Conservation (phyloP, 768 basidiomycete genomes). For the Strobilomyces echinocephalus region DNA sequence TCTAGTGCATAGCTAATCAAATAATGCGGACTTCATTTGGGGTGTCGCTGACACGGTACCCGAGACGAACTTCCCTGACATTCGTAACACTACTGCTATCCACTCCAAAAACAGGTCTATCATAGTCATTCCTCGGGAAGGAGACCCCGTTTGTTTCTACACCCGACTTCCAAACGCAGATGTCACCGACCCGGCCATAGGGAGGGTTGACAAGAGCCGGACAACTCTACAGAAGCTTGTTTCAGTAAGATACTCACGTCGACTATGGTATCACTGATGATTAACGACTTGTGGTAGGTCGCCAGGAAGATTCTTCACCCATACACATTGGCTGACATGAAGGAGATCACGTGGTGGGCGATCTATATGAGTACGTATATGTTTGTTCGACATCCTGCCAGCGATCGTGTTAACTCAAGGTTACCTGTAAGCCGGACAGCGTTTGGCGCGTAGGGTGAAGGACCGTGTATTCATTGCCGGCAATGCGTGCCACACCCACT, state of each 20-base stretch:
- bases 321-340: slow-evolving; percentile 44
- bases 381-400: neutral
- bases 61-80: slow-evolving; percentile 74
- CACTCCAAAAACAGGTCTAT: slow-evolving; percentile 65
- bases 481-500: slow-evolving; percentile 70
- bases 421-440: slow-evolving; percentile 57
- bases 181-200: slow-evolving; percentile 39
- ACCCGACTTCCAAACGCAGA: slow-evolving; percentile 56
- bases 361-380: slow-evolving; percentile 62
- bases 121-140: slow-evolving; percentile 72
- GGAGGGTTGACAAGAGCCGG: slow-evolving; percentile 51
- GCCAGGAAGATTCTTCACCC: slow-evolving; percentile 55
- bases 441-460: slow-evolving; percentile 55
- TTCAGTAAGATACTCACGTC: slow-evolving; percentile 34
- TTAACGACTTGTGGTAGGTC: slow-evolving; percentile 34
- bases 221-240: slow-evolving; percentile 49
- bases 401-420: neutral
- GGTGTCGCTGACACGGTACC: slow-evolving; percentile 47
- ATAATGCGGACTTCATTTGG: slow-evolving; percentile 42
- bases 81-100: slow-evolving; percentile 56
- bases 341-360: slow-evolving; percentile 65
- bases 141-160: slow-evolving; percentile 63
- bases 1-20: neutral
- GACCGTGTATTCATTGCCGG: slow-evolving; percentile 73
- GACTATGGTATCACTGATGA: neutral